Conservation (phyloP, 2,329 filamentous ascomycete species). For the Juglanconis sp. region DNA sequence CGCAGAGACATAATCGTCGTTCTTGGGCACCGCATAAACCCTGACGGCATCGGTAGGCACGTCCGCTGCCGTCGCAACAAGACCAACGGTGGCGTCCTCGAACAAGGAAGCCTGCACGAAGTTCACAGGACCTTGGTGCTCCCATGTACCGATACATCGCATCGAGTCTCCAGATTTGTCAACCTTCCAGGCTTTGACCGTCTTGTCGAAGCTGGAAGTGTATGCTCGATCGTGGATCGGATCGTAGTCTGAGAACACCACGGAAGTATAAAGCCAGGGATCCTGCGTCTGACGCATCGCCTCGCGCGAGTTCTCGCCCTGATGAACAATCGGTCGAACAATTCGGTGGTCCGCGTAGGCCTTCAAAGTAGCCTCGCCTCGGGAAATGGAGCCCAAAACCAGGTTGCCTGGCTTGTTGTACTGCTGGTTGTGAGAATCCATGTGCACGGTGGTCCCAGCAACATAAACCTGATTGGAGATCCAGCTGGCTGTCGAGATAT, state of each 20-base stretch:
- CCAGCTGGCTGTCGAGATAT: conserved; percentile 59
- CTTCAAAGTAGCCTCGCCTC: conserved; percentile 38
- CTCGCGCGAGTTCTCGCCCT: conserved; percentile 52
- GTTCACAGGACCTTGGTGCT: conserved; percentile 57
- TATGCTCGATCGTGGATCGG: conserved; percentile 43
- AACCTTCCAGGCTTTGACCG: conserved; percentile 57
- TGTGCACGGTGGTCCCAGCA: conserved; percentile 62
- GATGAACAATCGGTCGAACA: conserved; percentile 48
- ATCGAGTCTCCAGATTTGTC: conserved; percentile 37
- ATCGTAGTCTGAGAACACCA: conserved; percentile 59
- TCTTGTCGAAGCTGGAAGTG: conserved; percentile 60
- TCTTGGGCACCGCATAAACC: conserved; percentile 47
- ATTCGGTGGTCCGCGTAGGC: conserved; percentile 58
- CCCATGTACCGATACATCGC: conserved; percentile 48
- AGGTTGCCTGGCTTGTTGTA: conserved; percentile 65
- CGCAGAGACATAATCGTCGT: conserved; percentile 28
- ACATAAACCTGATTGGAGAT: conserved; percentile 51
- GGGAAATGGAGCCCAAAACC: conserved; percentile 47
- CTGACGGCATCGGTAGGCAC: conserved; percentile 52
- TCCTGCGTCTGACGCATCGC: conserved; percentile 59
- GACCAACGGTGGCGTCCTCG: conserved; percentile 34
- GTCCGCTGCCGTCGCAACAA: conserved; percentile 59
- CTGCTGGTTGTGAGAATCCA: conserved; percentile 60
- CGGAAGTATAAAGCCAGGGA: conserved; percentile 62
- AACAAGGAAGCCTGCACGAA: conserved; percentile 54